phyloP scores from a whole-genome alignment of 352 stramenopile genomes.

The Phytopythium kandeliae region DNA sequence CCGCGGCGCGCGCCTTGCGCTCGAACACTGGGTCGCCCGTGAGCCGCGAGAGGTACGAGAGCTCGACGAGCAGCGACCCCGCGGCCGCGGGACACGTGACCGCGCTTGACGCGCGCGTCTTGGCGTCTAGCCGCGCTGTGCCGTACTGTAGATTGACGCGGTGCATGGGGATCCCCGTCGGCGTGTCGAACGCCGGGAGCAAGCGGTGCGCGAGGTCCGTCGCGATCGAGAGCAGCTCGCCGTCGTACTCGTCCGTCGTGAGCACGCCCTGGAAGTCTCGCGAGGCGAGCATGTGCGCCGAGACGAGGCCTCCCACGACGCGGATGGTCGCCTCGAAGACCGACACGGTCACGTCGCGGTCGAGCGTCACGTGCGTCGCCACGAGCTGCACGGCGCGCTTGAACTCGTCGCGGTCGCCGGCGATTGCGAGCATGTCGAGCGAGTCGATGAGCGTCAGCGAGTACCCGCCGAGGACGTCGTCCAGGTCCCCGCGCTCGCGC shows the following conservation, averaged over 20 bases:
- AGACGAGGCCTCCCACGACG: slow-evolving; percentile 88
- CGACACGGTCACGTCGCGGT: slow-evolving; percentile 87
- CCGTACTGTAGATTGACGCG: slow-evolving; percentile 92
- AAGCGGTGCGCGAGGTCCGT: slow-evolving; percentile 93
- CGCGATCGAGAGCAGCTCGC: slow-evolving; percentile 91
- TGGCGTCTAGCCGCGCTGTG: slow-evolving; percentile 23
- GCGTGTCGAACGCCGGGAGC: slow-evolving; percentile 95
- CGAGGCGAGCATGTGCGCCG: slow-evolving; percentile 84
- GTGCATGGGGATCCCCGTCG: slow-evolving; percentile 94
- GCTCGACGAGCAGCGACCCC: slow-evolving; percentile 96
- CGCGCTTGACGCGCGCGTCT: slow-evolving; percentile 57
- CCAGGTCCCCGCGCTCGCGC: slow-evolving; percentile 75
- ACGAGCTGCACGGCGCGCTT: slow-evolving; percentile 58
- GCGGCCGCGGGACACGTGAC: slow-evolving; percentile 94
- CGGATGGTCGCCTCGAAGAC: slow-evolving; percentile 94
- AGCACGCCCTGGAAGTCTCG: slow-evolving; percentile 47
- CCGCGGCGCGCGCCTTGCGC: slow-evolving; percentile 43
- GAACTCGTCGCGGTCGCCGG: slow-evolving; percentile 83
- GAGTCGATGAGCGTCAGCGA: slow-evolving; percentile 86
- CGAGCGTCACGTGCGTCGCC: slow-evolving; percentile 57
- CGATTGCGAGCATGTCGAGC: slow-evolving; percentile 84
- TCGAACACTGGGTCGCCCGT: slow-evolving; percentile 56
- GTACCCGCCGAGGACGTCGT: slow-evolving; percentile 80
- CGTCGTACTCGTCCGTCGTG: slow-evolving; percentile 80
- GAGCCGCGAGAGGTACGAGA: slow-evolving; percentile 91